Evolutionary conservation across 2,329 filamentous ascomycete genomes (phyloP), one percentile per base, ranked within the genome.

Genomic region (Xylariaceae sp.): DNA sequence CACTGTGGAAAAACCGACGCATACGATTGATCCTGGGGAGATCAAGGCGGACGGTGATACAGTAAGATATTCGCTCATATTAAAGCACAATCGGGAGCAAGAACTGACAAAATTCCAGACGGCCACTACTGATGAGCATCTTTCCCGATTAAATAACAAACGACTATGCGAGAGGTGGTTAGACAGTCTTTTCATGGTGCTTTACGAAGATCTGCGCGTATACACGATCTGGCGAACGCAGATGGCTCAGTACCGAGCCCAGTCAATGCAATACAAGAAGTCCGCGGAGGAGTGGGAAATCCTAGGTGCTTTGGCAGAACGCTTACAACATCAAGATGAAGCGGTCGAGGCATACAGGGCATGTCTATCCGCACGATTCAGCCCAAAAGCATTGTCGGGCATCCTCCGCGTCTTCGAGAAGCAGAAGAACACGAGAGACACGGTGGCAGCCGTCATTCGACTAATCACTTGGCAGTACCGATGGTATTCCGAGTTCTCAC

Each of bases 161-260:
- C 85, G 93, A 1, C 80, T 98, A 1, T 98, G 93, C 62, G 93
- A 98, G 68, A 83, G 93, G 56, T 98, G 93, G 93, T 79, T 98
- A 2, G 93, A 98, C 68, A 97, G 95, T 60, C 77, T 98, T 19
- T 98, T 98, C 72, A 98, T 98, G 93, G 93, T 97, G 0, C 77
- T 98, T 3, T 98, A 98, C 65, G 93, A 98, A 67, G 93, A 98
- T 62, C 78, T 98, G 16, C 88, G 93, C 40, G 92, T 98, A 37
- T 98, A 98, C 73, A 98, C 93, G 11, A 98, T 98, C 66, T 98
- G 93, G 93, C 85, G 93, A 45, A 97, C 93, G 1, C 93, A 98
- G 66, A 93, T 97, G 82, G 88, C 90, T 0, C 92, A 97, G 65
- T 96, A 91, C 64, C 85, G 88, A 19, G 88, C 92, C 43, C 92